A percentile compares a stretch with the other conserved stretches of the same genome.
phyloP scores from a whole-genome alignment of 2,329 filamentous ascomycete species.

The Dactylellina cionopaga region DNA sequence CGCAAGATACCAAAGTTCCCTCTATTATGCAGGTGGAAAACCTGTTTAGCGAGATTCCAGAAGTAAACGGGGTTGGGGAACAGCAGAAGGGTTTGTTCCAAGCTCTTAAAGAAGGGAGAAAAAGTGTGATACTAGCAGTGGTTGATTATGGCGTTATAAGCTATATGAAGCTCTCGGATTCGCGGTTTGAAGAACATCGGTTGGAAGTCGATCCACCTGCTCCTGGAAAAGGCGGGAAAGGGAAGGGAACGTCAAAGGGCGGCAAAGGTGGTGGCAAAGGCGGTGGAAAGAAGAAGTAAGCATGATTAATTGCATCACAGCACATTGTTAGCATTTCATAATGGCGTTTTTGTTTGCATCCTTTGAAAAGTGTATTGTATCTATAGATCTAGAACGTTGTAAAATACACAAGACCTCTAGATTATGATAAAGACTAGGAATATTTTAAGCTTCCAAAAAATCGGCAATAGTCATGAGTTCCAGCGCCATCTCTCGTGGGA shows the following conservation, averaged over 20 bases:
- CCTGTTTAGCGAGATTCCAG: slow-evolving; percentile 77
- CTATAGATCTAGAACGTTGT: no score
- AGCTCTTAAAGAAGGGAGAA: slow-evolving; percentile 82
- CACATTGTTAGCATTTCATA: no score
- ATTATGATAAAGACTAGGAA: neutral
- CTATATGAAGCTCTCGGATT: slow-evolving; percentile 82
- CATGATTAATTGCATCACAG: no score
- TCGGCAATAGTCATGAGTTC: slow-evolving; percentile 75
- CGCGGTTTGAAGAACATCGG: slow-evolving; percentile 78
- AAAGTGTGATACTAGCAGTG: slow-evolving; percentile 84
- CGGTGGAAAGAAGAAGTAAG: slow-evolving; percentile 52
- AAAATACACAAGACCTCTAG: no score
- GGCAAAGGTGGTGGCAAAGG: slow-evolving; percentile 59
- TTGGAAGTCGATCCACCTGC: slow-evolving; percentile 69
- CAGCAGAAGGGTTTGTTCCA: slow-evolving; percentile 71
- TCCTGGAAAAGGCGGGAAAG: slow-evolving; percentile 61
- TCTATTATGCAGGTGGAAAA: slow-evolving; percentile 75
- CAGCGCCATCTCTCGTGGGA: slow-evolving; percentile 72
- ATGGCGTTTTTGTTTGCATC: no score
- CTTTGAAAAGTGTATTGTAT: no score
- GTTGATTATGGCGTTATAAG: slow-evolving; percentile 91
- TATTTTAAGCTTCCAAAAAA: slow-evolving; percentile 66
- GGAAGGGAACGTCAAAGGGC: slow-evolving; percentile 60
- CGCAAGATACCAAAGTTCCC: slow-evolving; percentile 76
- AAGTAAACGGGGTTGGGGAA: slow-evolving; percentile 67